Base-by-base conservation (phyloP, 352 stramenopile genomes). In the Salisapilia sapeloensis region DNA sequence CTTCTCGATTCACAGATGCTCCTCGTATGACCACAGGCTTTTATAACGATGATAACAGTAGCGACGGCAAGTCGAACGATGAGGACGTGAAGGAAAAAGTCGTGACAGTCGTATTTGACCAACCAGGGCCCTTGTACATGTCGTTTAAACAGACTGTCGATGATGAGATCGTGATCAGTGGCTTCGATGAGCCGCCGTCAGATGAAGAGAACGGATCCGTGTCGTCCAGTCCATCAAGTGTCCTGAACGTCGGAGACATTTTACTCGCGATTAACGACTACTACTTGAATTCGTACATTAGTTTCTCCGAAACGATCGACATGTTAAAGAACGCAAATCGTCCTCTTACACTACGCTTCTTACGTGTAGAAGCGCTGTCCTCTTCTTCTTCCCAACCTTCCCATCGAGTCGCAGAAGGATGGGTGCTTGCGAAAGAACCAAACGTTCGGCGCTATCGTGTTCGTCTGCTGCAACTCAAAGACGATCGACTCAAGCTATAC, bases 231-330 rank as follows among this genome's bases (percentile, higher is more conserved):
- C 69, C 14, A 9, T 79, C 67, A 1, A 69, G 72, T 9, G 70
- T 75, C 8, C 85, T 92, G 53, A 64, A 55, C 13, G 53, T 84
- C 11, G 76, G 76, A 5, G 76, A 92, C 34, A 29, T 89, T 25
- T 52, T 92, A n/a, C 76, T 87, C 39, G 75, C 67, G 21, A 82
- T 92, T 48, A 87, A 92, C 49, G 63, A 66, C 24, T 60, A 92
- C 42, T 81, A 84, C 41, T 87, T 89, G 36, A 29, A 27, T 6
- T 85, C 76, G 7, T 85, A 81, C 48, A 83, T 89, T 20, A 57
- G 80, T 42, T 92, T 92, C 33, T 36, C 77, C 22, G 54, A 82
- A 16, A 71, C 76, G 17, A 56, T 92, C 23, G 62, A 79, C 5
- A 44, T 86, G 29, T 84, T 92, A 40, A 53, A 70, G 21, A 57